Evolutionary conservation across 2,329 filamentous ascomycete species (phyloP), one percentile per base, ranked within the genome.

Genomic region (Aspergillus hortae): DNA sequence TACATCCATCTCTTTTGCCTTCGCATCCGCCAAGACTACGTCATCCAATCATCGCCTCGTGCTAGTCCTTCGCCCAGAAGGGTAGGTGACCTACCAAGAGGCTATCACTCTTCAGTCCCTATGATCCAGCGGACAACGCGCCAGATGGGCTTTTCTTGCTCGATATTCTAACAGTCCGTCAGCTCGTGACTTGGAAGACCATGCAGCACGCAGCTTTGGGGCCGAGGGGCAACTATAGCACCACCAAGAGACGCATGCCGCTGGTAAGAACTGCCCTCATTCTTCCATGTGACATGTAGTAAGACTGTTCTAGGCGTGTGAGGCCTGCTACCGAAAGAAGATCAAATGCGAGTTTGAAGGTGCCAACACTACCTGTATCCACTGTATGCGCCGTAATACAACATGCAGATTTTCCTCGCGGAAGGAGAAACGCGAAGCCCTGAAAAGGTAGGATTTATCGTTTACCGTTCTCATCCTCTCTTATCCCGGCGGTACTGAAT

Each of bases 271-370:
- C 44, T 17, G 10, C 12, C 33, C 43, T 42, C 35, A 27, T 54
- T 36, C 32, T 32, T 27, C 25, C 25, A 36, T 33, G 19, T 27
- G 47, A 23, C 12, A 40, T 17, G 49, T 55, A 55, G 54, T 61
- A 55, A 59, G 45, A 9, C 27, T 46, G 21, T 32, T 49, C 43
- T 61, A 91, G 88, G 89, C 90, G 48, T 95, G 90, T 75, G 90
- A 95, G 62, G 91, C 92, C 89, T 96, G 92, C 68, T 83, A 90
- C 65, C 94, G 91, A 75, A 86, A 83, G 73, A 77, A 88, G 74
- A 92, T 95, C 74, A 96, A 95, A 76, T 96, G 92, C 73, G 91
- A 96, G 68, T 89, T 91, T 60, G 94, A 94, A 74, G 82, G 91
- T 66, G 90, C 90, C 21, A 82, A 87, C 48, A 32, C 51, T 6